Conservation (phyloP, 495 filamentous ascomycete species). For the Gamarada debralockiae region DNA sequence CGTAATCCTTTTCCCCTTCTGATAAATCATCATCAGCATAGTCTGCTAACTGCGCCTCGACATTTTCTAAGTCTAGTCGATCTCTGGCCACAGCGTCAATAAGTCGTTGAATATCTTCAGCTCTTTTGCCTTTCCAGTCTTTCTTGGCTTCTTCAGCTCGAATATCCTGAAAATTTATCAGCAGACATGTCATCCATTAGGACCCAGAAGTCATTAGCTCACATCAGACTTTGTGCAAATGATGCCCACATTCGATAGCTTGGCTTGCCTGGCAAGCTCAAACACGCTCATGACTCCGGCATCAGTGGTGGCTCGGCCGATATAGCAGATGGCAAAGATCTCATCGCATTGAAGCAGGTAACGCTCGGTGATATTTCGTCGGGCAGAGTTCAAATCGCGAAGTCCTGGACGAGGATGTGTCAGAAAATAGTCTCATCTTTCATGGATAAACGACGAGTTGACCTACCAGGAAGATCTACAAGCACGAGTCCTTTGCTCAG, state of each 20-base stretch:
- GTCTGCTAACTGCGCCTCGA: not conserved
- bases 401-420: conserved; percentile 21
- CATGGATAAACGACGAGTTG: not conserved
- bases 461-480: conserved; percentile 33
- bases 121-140: conserved; percentile 21
- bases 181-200: not conserved
- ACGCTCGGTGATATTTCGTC: conserved; percentile 33
- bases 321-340: conserved; percentile 32
- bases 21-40: not conserved
- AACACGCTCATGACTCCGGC: conserved; percentile 30
- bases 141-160: conserved; percentile 23
- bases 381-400: conserved; percentile 34
- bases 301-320: conserved; percentile 31
- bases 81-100: not conserved
- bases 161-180: conserved; percentile 18
- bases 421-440: not conserved
- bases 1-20: not conserved
- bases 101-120: conserved; percentile 9
- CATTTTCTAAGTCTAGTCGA: not conserved
- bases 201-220: conserved; percentile 7
- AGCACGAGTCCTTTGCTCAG: conserved; percentile 36
- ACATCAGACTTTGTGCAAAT: conserved; percentile 38
- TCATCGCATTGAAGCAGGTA: conserved; percentile 35
- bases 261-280: conserved; percentile 28
- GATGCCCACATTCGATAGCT: conserved; percentile 33